Evolutionary conservation across 2,329 filamentous ascomycete genomes (phyloP).

Genomic region (Aspergillus hiratsukae): DNA sequence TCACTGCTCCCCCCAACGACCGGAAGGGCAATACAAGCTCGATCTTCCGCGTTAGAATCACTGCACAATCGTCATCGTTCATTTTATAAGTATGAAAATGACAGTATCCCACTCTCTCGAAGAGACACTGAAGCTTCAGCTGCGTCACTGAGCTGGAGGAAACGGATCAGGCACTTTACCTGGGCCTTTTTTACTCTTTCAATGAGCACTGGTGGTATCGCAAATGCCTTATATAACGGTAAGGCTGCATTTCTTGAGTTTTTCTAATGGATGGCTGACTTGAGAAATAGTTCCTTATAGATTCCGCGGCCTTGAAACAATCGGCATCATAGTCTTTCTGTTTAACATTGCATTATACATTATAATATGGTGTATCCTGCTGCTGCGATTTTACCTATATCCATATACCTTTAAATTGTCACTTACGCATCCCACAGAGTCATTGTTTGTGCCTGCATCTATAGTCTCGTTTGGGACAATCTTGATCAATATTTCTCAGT

Average conservation of each 20-base stretch:
- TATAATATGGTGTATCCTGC: slow-evolving; percentile 60
- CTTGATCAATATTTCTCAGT: slow-evolving; percentile 73
- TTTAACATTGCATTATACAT: slow-evolving; percentile 61
- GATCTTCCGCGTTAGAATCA: slow-evolving; percentile 27
- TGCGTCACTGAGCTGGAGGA: slow-evolving; percentile 43
- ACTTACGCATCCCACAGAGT: slow-evolving; percentile 72
- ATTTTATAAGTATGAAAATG: slow-evolving; percentile 15
- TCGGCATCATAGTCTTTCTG: slow-evolving; percentile 59
- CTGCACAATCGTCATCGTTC: slow-evolving; percentile 19
- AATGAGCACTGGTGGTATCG: slow-evolving; percentile 58
- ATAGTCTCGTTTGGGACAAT: slow-evolving; percentile 69
- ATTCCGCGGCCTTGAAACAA: slow-evolving; percentile 53
- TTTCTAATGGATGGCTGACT: slow-evolving; percentile 2
- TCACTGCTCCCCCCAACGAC: slow-evolving; percentile 9
- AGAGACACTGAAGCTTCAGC: neutral
- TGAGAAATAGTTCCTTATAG: slow-evolving; percentile 46
- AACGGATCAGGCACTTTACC: slow-evolving; percentile 59
- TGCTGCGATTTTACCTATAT: slow-evolving; percentile 63
- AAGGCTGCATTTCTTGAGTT: slow-evolving; percentile 7
- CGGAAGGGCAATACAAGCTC: slow-evolving; percentile 15
- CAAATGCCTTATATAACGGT: slow-evolving; percentile 57
- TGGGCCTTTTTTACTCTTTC: slow-evolving; percentile 78
- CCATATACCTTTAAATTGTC: slow-evolving; percentile 67
- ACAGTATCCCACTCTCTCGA: slow-evolving; percentile 3
- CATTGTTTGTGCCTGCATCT: slow-evolving; percentile 68